Base-by-base conservation (phyloP, 345 rosid genomes). In the Crucihimalaya himalaica region DNA sequence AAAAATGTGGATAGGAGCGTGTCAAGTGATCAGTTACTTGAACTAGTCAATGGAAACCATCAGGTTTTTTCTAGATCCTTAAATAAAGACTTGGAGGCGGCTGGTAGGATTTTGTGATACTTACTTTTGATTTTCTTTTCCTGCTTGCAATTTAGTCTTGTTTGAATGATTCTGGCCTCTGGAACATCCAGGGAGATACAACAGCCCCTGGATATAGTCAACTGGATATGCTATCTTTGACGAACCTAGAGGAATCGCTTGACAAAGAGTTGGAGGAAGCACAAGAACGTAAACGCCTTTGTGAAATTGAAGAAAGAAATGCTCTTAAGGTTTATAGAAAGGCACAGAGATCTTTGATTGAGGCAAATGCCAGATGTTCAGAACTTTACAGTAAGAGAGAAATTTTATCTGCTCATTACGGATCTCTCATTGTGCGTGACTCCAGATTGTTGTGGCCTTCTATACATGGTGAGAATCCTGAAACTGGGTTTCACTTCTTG, bases 251-350 rank as follows among this genome's bases (percentile, higher is more conserved):
- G 83, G 97, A 95, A 77, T 73, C 89, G 29, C 78, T 87, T 60
- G 99, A 95, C 83, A 92, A 75, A 81, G 93, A 92, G 71, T 86
- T 95, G 75, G 97, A 84, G 70, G 89, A 86, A 77, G 97, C 91
- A 54, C 97, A 95, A 60, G 87, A 90, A 59, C 76, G 75, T 58
- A 79, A 91, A 68, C 82, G 73, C 70, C 84, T 63, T 48, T 86
- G 93, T 82, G 97, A 95, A 86, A 81, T 87, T 86, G 99, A 95
- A 81, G 99, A 95, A 80, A 86, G 96, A 75, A 90, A 92, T 73
- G 93, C 97, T 53, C 92, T 92, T 57, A 92, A 83, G 82, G 88
- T 88, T 57, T 95, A 89, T 80, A 82, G 92, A 72, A 88, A 84
- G 82, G 91, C 97, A 12, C 99, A 90, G 75, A 92, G 89, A 75